Base-by-base conservation (phyloP, 352 stramenopile species). In the Phytophthora tentaculata region DNA sequence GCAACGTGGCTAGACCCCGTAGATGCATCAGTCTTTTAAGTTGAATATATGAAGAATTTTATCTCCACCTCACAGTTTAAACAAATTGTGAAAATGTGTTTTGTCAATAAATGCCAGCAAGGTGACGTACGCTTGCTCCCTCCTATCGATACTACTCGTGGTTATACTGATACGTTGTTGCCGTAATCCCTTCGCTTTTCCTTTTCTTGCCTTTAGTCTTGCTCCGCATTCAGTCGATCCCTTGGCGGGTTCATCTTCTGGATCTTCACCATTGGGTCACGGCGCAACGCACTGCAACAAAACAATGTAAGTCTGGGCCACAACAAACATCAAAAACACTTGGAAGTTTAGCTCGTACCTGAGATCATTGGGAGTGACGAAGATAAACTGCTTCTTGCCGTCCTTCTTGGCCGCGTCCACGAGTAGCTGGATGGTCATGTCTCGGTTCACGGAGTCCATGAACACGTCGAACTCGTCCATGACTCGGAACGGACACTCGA, bases 381-480 rank as follows among this genome's bases (percentile, higher is more conserved):
- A 96, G 61, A 96, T 96, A 67, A 95, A 96, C 58, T 96, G 87
- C 67, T 95, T 95, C 61, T 79, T 81, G 48, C 66, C 64, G 51
- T 92, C 84, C 44, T 80, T 78, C 73, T 95, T 94, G 19, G 85
- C 87, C 0, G 86, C 91, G 10, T 90, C 65, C 19, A 99, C 91
- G n/a, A 99, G 83, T 63, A 96, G 73, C 43, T 98, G 80, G 58
- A 99, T 95, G 2, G 97, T 97, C 68, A 98, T 94, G 32, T 98
- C 98, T 47, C 97, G 86, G 55, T 97, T 97, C 28, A 98, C 89
- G 22, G 97, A 94, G 83, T 99, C 98, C 86, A 99, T 98, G 67
- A 99, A 99, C 29, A 99, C 97, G 77, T 99, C 97, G 71, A 99
- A 99, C 83, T 99, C 97, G 72, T 99, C 97, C 93, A 99, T 98